Base-by-base conservation (phyloP, 2,329 filamentous ascomycete genomes). In the Pseudocercospora vitis region DNA sequence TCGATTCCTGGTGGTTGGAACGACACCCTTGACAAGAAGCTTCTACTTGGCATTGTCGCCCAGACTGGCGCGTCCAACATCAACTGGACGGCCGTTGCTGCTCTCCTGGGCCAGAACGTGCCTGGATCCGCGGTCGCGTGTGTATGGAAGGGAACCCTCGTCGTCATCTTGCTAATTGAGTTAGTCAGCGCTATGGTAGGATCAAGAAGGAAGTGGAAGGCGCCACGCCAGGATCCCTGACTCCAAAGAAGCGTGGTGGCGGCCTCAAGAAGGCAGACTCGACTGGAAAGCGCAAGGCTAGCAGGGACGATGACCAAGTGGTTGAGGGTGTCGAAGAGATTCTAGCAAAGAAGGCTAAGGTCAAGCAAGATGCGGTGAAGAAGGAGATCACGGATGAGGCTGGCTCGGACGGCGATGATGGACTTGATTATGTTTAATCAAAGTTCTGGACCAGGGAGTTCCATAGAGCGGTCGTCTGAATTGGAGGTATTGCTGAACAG, bases 351-450 rank as follows among this genome's bases (percentile, higher is more conserved):
- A 33, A 5, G 12, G 32, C 46, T 16, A 8, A 8, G 8, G 19
- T 11, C 21, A 50, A 54, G 47, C 46, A 50, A n/a, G n/a, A n/a
- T n/a, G n/a, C n/a, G 47, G 9, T 23, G 18, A 54, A 54, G 40
- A 31, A 32, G 19, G 7, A 46, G 31, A 7, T 32, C 16, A 26
- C 26, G 4, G 44, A 48, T 39, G 44, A 28, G 33, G 23, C 29
- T 48, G 44, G 23, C 48, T 3, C 23, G 14, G 42, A 40, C 16
- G 42, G 32, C 7, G 37, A 42, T 7, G 44, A 48, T 18, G 42
- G 35, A 28, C 14, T 28, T n/a, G n/a, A n/a, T n/a, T n/a, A n/a
- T n/a, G n/a, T n/a, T n/a, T n/a, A n/a, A n/a, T n/a, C n/a, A n/a
- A n/a, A n/a, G n/a, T n/a, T n/a, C n/a, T n/a, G n/a, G n/a, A n/a